Evolutionary conservation across 2,329 filamentous ascomycete genomes (phyloP), one percentile per base, ranked within the genome.

Genomic region (Penicillium sp.): DNA sequence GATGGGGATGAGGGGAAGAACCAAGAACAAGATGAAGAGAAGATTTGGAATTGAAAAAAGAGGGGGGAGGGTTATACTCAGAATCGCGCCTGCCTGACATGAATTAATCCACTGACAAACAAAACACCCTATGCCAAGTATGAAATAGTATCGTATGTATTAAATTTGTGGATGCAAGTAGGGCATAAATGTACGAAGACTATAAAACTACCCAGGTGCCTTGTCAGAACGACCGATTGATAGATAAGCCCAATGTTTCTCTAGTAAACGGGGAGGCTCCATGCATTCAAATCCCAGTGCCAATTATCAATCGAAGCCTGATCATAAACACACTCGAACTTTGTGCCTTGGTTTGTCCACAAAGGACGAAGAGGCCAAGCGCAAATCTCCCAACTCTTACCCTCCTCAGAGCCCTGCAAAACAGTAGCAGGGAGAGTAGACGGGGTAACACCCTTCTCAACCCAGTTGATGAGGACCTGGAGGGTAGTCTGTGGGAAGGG

Each of bases 381-480:
- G 35, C 66, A 67, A n/a, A 68, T 57, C 53, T 65, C 51, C 16
- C 57, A 50, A 9, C 60, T 61, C 52, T 64, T 54, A 4, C 65
- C 66, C n/a, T 55, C 46, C 25, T 64, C 27, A 13, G 60, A 53
- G 3, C 61, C 59, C 49, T 57, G 52, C 3, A 62, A 31, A 11
- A 72, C 71, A 0, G 73, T 76, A 2, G 69, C 78, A 83, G 25
- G 25, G 3, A 48, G 60, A 0, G 66, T 75, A 5, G 66, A 69
- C 0, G 81, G 80, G 7, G 69, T 72, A 4, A 73, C 65, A 4
- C 74, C 78, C 7, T 78, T 74, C 67, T 83, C 80, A 3, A 81
- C 80, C 81, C 80, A 83, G 44, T 79, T 70, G 46, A 84, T 77
- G 53, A 81, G 64, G 1, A 69, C 69, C 55, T 73, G 73, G 37